Base-by-base conservation (phyloP, 179 eudicot species). In the Silene noctiflora region DNA sequence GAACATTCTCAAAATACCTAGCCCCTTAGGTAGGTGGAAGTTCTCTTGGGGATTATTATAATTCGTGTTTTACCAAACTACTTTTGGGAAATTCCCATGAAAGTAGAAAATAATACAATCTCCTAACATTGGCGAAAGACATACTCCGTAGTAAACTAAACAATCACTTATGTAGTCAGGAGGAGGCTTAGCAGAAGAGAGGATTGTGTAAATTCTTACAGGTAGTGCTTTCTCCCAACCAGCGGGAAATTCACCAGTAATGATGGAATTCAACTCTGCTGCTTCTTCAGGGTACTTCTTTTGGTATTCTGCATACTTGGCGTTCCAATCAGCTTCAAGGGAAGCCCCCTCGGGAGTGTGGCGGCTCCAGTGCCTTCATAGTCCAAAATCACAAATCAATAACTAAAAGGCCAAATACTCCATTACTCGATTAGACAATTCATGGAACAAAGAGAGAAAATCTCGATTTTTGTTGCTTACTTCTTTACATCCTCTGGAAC, bases 321-420 rank as follows among this genome's bases (percentile, higher is more conserved):
- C 79, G 29, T 93, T 90, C 99, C 99, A 96, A 63, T 87, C 96
- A 68, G 94, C 90, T 88, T 96, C 99, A 75, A 90, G 80, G 71
- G 97, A 78, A 76, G 99, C 94, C 69, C 99, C 99, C 33, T 90
- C 87, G 24, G 97, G 71, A 25, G 76, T 72, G 78, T 96, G 99
- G 80, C 97, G 93, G 89, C 99, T 96, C 99, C 99, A 96, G 77
- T 93, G 99, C 77, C 99, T 96, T 78, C 21, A 53, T 25, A 59
- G 7, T 17, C 4, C 11, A 44, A 29, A 44, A 72, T 20, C 53
- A 24, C 6, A 39, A 21, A 20, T 44, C 42, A 65, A 19, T 68
- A 29, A 13, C 71, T 69, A 69, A 25, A 44, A 70, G 14, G 27
- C 66, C 66, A n/a, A 61, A 17, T 33, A 62, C 33, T 46, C 25